Evolutionary conservation across 306 rosid genomes (phyloP).

Genomic region (Gynostemma pentaphyllum): DNA sequence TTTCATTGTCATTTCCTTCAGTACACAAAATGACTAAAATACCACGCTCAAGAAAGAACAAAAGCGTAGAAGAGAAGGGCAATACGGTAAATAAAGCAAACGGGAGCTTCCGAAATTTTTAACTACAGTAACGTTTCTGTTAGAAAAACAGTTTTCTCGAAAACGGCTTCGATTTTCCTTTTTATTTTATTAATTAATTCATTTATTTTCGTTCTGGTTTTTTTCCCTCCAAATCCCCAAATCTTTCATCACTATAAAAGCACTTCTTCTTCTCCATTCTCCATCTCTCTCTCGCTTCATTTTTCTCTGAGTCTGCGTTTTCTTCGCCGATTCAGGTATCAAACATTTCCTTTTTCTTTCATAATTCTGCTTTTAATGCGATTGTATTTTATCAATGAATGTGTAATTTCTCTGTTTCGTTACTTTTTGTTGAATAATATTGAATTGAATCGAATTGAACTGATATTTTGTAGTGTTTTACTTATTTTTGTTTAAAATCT

Average conservation of each 20-base stretch:
- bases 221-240: constrained; percentile 8
- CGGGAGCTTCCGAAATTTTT: neutral
- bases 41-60: too few species aligned
- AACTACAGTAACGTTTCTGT: neutral
- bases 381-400: neutral
- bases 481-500: neutral
- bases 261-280: neutral
- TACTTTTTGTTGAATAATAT: neutral
- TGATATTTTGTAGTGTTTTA: neutral
- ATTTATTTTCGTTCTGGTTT: neutral
- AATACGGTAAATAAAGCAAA: constrained; percentile 1
- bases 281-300: neutral
- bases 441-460: neutral
- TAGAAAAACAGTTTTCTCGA: neutral
- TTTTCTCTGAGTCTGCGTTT: neutral
- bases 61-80: too few species aligned
- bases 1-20: neutral
- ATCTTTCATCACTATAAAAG: neutral
- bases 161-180: neutral
- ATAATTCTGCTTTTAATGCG: neutral
- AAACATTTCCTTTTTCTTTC: constrained; percentile 5
- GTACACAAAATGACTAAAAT: neutral
- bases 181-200: neutral
- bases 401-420: neutral
- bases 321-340: constrained; percentile 4